phyloP scores from a whole-genome alignment of 352 stramenopile species.

The Stramenopiles sp. region DNA sequence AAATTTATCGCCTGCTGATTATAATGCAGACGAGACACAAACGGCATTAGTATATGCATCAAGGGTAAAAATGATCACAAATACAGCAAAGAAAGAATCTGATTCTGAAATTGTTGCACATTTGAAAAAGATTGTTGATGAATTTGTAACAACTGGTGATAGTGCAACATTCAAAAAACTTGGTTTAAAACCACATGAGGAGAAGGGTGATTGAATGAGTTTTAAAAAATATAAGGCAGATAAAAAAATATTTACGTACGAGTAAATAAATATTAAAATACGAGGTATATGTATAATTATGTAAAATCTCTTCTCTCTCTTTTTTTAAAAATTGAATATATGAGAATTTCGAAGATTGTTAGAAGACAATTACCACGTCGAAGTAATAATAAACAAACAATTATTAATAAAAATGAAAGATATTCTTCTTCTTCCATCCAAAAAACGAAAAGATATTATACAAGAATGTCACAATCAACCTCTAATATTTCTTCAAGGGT shows the following conservation, averaged over 20 bases:
- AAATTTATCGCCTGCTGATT: slow-evolving; percentile 60
- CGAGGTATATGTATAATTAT: no score
- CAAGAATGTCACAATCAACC: no score
- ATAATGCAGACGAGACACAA: slow-evolving; percentile 35
- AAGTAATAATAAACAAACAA: background rate
- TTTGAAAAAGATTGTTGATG: background rate
- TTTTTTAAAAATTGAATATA: background rate
- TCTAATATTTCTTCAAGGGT: no score
- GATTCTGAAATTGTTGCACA: background rate
- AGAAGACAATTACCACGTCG: background rate
- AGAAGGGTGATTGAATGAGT: background rate
- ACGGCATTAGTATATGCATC: slow-evolving; percentile 34
- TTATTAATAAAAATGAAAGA: background rate
- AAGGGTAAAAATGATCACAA: slow-evolving; percentile 27
- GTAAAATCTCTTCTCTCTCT: no score
- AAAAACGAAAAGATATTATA: background rate
- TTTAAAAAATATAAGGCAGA: background rate
- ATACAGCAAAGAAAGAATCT: slow-evolving; percentile 8
- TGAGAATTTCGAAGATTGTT: background rate
- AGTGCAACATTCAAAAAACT: background rate
- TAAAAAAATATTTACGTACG: background rate
- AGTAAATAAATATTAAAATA: no score
- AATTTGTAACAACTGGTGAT: background rate
- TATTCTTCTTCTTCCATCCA: background rate
- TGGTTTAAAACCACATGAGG: background rate